Evolutionary conservation across 2,329 filamentous ascomycete species (phyloP).

Genomic region (Zymoseptoria brevis): DNA sequence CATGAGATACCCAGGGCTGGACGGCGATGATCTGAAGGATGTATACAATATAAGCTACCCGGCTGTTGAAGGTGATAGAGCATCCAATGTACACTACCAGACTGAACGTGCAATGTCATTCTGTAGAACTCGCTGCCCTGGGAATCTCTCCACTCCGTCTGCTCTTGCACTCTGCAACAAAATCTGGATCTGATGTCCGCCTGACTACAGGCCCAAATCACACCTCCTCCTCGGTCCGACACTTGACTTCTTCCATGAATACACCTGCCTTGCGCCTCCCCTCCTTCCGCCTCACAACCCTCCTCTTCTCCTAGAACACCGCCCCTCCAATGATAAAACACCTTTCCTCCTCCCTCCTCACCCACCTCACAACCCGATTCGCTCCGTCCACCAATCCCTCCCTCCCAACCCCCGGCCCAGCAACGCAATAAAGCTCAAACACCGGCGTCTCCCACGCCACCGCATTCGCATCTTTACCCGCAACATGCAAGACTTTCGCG

Average conservation of each 20-base stretch:
- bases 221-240: neutral
- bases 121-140: too few relatives aligned
- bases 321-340: conserved; percentile 97
- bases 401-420: conserved; percentile 58
- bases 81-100: too few relatives aligned
- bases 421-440: conserved; percentile 95
- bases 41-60: neutral
- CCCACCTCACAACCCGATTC: conserved; percentile 86
- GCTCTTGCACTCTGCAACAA: too few relatives aligned
- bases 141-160: too few relatives aligned
- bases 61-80: neutral
- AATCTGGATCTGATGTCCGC: too few relatives aligned
- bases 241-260: neutral
- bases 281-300: neutral
- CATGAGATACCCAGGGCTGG: neutral
- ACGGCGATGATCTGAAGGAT: neutral
- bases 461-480: conserved; percentile 65
- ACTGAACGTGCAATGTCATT: too few relatives aligned
- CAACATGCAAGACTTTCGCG: conserved; percentile 76
- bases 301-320: conserved; percentile 46
- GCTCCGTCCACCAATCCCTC: conserved; percentile 72
- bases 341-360: conserved; percentile 81
- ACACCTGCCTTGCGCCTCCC: neutral
- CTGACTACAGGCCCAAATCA: neutral
- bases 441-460: conserved; percentile 85